Conservation (phyloP, 2,329 filamentous ascomycete genomes). For the Alternaria viburni region DNA sequence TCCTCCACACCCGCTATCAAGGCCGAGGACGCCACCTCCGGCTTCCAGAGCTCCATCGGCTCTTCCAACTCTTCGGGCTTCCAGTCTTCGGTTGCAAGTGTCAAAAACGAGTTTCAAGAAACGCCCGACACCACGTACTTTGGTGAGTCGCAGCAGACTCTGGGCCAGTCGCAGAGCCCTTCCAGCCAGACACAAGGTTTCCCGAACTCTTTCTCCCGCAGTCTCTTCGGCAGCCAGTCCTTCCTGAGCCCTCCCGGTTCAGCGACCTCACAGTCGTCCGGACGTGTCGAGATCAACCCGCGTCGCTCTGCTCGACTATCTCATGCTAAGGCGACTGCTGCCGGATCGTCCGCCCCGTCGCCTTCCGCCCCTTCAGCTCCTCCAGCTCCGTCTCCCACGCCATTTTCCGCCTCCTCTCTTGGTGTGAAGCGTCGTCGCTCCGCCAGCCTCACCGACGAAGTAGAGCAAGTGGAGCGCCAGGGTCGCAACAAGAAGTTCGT, state of each 20-base stretch:
- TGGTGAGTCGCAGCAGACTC: neutral
- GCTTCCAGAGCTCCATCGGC: neutral
- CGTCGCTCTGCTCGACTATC: neutral
- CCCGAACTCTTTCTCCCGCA: neutral
- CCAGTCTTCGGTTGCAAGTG: neutral
- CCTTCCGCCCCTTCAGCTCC: neutral
- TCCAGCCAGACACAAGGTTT: neutral
- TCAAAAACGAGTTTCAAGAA: neutral
- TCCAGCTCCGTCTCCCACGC: neutral
- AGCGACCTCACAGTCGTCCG: neutral
- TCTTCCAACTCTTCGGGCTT: rapidly evolving
- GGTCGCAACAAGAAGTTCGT: neutral
- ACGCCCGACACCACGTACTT: neutral
- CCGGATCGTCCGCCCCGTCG: neutral
- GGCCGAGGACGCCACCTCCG: too few relatives aligned
- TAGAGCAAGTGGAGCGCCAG: neutral
- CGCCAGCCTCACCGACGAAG: neutral
- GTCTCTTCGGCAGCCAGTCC: neutral
- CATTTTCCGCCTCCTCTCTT: too few relatives aligned
- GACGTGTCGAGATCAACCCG: neutral
- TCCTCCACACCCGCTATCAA: neutral
- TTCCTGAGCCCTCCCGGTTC: neutral
- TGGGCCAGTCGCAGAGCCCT: neutral
- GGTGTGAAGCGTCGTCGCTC: neutral
- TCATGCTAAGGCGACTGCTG: neutral